Base-by-base conservation (phyloP, 306 rosid species). In the Dalbergia oliveri region DNA sequence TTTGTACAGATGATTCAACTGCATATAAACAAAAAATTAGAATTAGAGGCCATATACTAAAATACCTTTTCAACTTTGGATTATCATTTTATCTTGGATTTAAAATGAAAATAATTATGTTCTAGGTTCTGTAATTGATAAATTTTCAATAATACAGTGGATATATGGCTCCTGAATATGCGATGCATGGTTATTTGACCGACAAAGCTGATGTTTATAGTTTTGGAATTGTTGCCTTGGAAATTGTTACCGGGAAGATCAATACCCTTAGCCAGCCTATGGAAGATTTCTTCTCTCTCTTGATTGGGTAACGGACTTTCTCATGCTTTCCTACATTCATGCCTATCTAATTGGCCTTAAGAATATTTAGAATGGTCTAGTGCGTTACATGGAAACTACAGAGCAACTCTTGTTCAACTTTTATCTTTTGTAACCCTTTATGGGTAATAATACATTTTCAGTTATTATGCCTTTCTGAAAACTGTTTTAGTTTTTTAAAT, bases 171-270 rank as follows among this genome's bases (percentile, higher is more conserved):
- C 90, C 90, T 1, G 90, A 88, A 71, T 92, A 90, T 65, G 89
- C 31, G 5, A 87, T 91, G 97, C 86, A 86, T 3, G 95, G 98
- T 63, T 81, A 94, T 84, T 82, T 94, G 43, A 90, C 88, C 0
- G 92, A 94, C 57, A 94, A 92, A 78, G 94, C 88, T 58, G 98
- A 94, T 71, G 97, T 92, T 1, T 92, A 94, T 69, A 94, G 98
- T 77, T 94, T 89, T 51, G 97, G 97, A 3, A 69, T 94, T 39
- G 88, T 94, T 15, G 88, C 89, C 1, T 73, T 91, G 80, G 98
- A 94, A 85, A 86, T 92, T 37, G 88, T 89, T 15, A 76, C 91
- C 56, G 97, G 97, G 50, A 89, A 85, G 61, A 76, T 86, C 85
- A 92, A 88, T 83, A 83, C 89, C 50, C 85, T 63, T 26, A 26